Base-by-base conservation (phyloP, 352 stramenopile species). In the Plasmopara viticola region DNA sequence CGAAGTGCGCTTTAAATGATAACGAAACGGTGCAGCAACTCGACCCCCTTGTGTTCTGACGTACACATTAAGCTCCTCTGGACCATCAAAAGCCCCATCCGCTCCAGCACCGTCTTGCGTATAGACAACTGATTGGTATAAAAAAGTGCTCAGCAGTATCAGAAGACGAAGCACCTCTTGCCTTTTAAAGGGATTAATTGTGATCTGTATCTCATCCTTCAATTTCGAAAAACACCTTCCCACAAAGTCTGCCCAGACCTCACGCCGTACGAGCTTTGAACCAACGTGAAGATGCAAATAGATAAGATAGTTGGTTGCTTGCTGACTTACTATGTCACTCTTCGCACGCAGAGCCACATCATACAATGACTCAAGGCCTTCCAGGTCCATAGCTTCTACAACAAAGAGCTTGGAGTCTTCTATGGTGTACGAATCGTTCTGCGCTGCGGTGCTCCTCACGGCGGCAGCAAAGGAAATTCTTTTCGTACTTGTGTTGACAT, bases 131-230 rank as follows among this genome's bases (percentile, higher is more conserved):
- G 71, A 84, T 50, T 92, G 80, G 29, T 77, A 63, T 10, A 95
- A 50, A 60, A 95, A 86, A 14, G 82, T 92, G 33, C 72, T 83
- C n/a, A 95, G 61, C 37, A 95, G 20, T 5, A 81, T 49, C 2
- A 93, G 58, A 25, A 90, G 28, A 6, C 82, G 72, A 44, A 72
- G 54, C 28, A 81, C 51, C 46, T 82, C 66, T 50, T 50, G 65
- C 17, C 49, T 64, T 20, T 55, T 66, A 0, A 46, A 65, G 35
- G 40, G 46, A 37, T 70, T 31, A 29, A 62, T 44, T 29, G 40
- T 46, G 7, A n/a, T 54, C 37, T 72, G 72, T 7, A 60, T 49
- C n/a, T 60, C 56, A n/a, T 79, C 62, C 20, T 74, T 62, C 18
- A 87, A 34, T 2, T 60, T 69, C 39, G 62, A 56, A 2, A 87